Conservation (phyloP, 2,329 filamentous ascomycete species). For the Nemania abortiva region DNA sequence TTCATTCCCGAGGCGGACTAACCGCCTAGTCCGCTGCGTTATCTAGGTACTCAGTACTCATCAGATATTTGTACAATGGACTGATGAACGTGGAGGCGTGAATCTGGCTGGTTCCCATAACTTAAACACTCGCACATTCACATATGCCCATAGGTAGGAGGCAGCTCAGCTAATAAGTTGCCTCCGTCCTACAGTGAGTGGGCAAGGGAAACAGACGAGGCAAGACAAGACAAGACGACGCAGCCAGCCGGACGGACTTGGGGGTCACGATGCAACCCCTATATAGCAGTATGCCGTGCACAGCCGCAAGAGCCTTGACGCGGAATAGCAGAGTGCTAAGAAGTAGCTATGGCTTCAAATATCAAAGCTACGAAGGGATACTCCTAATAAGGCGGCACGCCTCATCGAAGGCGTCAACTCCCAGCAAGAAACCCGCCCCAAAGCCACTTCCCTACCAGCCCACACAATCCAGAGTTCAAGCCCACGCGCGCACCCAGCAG, state of each 20-base stretch:
- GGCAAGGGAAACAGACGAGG: slow-evolving; percentile 9
- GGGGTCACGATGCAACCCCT: slow-evolving; percentile 27
- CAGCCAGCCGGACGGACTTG: neutral
- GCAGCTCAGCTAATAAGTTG: neutral
- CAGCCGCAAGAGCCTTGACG: slow-evolving; percentile 13
- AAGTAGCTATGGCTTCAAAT: slow-evolving; percentile 12
- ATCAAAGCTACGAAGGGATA: slow-evolving; percentile 22
- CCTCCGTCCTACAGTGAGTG: neutral
- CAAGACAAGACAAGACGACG: neutral
- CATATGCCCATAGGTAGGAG: neutral
- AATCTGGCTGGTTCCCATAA: slow-evolving; percentile 1
- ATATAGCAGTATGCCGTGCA: slow-evolving; percentile 30
- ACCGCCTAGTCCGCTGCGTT: neutral
- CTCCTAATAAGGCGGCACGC: slow-evolving; percentile 39
- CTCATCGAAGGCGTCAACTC: slow-evolving; percentile 31
- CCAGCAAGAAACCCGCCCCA: slow-evolving; percentile 28
- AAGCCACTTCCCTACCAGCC: slow-evolving; percentile 46
- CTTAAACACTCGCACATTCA: neutral
- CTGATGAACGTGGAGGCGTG: slow-evolving; percentile 22
- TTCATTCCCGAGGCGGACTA: slow-evolving; percentile 17
- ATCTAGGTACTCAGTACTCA: slow-evolving; percentile 2
- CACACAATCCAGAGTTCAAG: slow-evolving; percentile 19
- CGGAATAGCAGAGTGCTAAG: slow-evolving; percentile 21
- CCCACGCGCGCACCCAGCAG: slow-evolving; percentile 13
- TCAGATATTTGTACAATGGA: slow-evolving; percentile 22